Base-by-base conservation (phyloP, 352 stramenopile species). In the Pythium aphanidermatum region DNA sequence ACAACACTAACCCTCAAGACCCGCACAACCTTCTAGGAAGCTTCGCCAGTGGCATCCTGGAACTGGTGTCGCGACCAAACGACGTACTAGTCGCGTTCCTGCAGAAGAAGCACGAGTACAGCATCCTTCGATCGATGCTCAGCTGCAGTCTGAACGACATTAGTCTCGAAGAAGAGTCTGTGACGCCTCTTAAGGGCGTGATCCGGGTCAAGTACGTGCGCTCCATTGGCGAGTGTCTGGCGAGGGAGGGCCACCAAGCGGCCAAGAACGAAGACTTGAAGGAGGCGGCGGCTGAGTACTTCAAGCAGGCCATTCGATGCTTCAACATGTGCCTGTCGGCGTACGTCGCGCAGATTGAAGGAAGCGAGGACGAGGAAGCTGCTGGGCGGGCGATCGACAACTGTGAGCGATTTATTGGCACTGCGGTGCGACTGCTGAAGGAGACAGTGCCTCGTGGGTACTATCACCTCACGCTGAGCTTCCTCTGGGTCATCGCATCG, bases 311-410 rank as follows among this genome's bases (percentile, higher is more conserved):
- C 10, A 74, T 80, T 23, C 73, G 73, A 13, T 87, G 74, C 41
- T 90, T 87, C 51, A 75, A 63, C 29, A 82, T 84, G 23, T 83
- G 77, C 34, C 47, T 86, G 4, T 86, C 74, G 1, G 68, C 71
- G 10, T 82, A 82, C 40, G 60, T 79, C 28, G 46, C 52, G 4
- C 66, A 84, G 23, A 45, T 71, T 21, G 60, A 72, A 19, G 48
- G 63, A 3, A 41, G 46, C 11, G 44, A 55, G 13, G 46, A 60
- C 23, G 58, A 72, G 12, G 30, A 48, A 27, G 51, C 51, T 3
- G 45, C 73, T 10, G 65, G 31, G 13, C 24, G 30, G 5, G 39
- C 44, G 1, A 35, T 60, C n/a, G 43, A 64, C 14, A 30, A 34
- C n/a, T 58, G 51, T 20, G 51, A 86, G 24, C 68, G 74, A 19